Evolutionary conservation across 2,329 filamentous ascomycete species (phyloP).

Genomic region (Sclerotinia subarctica): DNA sequence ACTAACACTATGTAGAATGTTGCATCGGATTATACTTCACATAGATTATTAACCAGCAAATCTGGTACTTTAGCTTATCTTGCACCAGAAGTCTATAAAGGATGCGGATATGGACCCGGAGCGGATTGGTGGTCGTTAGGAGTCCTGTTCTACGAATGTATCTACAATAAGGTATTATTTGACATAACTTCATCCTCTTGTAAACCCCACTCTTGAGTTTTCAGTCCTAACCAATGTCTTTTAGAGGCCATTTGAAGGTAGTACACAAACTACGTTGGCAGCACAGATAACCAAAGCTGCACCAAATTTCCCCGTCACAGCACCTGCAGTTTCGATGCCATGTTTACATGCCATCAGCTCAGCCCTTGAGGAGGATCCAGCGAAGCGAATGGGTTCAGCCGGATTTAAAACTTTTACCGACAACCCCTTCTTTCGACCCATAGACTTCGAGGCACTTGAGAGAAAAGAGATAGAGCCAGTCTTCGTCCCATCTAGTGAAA

Average conservation of each 20-base stretch:
- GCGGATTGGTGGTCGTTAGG: slow-evolving; percentile 99
- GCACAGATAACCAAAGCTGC: slow-evolving; percentile 76
- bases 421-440: slow-evolving; percentile 81
- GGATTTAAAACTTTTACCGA: slow-evolving; percentile 80
- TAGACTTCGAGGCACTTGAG: slow-evolving; percentile 83
- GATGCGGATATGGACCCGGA: slow-evolving; percentile 81
- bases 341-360: slow-evolving; percentile 87
- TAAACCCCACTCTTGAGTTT: background rate
- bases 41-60: slow-evolving; percentile 85
- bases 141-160: slow-evolving; percentile 98
- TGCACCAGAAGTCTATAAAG: slow-evolving; percentile 90
- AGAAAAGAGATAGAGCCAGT: slow-evolving; percentile 85
- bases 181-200: background rate
- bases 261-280: slow-evolving; percentile 75
- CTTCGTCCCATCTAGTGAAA: slow-evolving; percentile 90
- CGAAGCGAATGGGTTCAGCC: slow-evolving; percentile 77
- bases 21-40: slow-evolving; percentile 83
- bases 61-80: slow-evolving; percentile 95
- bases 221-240: slow-evolving; percentile 18
- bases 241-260: slow-evolving; percentile 89
- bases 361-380: slow-evolving; percentile 75
- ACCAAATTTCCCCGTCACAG: slow-evolving; percentile 88
- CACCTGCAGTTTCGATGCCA: slow-evolving; percentile 80
- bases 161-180: slow-evolving; percentile 87
- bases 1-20: slow-evolving; percentile 69